Evolutionary conservation across 768 basidiomycete genomes (phyloP).

Genomic region (Collybia mongolica): DNA sequence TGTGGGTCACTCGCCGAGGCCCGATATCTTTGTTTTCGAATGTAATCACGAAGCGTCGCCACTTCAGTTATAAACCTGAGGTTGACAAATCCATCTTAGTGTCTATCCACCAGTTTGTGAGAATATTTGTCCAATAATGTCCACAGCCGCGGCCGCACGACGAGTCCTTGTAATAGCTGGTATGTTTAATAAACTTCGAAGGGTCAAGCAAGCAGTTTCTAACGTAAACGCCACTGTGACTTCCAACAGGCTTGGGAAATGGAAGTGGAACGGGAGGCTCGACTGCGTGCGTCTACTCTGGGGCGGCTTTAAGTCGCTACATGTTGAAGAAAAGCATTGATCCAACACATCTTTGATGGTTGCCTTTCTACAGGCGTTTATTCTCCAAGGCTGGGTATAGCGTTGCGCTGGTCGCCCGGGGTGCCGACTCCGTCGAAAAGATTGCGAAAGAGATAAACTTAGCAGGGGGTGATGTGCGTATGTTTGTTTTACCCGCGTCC

Average conservation of each 20-base stretch:
- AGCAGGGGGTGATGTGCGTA: slow-evolving; percentile 55
- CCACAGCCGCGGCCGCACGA: neutral
- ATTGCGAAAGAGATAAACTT: slow-evolving; percentile 55
- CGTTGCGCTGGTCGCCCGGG: slow-evolving; percentile 65
- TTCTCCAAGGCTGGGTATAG: slow-evolving; percentile 65
- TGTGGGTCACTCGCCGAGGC: too few species aligned
- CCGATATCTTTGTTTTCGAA: too few species aligned
- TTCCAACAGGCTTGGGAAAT: slow-evolving; percentile 39
- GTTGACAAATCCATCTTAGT: too few species aligned
- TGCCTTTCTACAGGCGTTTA: slow-evolving; percentile 39
- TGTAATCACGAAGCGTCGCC: too few species aligned
- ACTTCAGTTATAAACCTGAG: too few species aligned
- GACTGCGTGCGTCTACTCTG: slow-evolving; percentile 43
- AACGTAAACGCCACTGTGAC: neutral
- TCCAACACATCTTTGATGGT: neutral
- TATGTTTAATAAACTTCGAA: neutral
- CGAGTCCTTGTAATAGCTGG: slow-evolving; percentile 4
- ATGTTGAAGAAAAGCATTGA: neutral
- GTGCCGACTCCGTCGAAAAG: slow-evolving; percentile 46
- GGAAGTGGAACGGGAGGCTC: slow-evolving; percentile 56
- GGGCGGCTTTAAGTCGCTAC: neutral
- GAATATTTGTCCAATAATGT: slow-evolving; percentile 1
- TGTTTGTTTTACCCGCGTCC: neutral
- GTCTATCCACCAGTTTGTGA: too few species aligned
- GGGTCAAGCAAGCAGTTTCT: too few species aligned